These are phyloP conservation scores for Boletus pseudo-olivaceus DNA, from an alignment of 768 basidiomycete genomes.

Conservation along the genomic window DNA sequence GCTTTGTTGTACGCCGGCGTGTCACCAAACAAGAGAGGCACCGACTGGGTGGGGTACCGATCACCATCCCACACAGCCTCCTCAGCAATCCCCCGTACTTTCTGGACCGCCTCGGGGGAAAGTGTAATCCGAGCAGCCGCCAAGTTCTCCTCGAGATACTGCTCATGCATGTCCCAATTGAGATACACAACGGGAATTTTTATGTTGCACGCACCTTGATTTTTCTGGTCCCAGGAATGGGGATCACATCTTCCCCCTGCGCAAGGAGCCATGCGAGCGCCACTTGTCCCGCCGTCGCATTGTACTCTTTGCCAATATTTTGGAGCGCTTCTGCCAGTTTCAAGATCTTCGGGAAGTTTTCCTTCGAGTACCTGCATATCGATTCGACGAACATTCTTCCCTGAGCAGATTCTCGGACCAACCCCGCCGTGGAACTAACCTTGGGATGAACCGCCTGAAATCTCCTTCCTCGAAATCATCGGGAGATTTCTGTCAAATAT, in stretches of 20 bases:
- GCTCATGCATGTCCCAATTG: not conserved
- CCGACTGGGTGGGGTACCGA: constrained; percentile 17
- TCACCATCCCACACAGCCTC: constrained; percentile 27
- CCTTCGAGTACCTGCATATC: constrained; percentile 29
- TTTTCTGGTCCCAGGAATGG: constrained; percentile 39
- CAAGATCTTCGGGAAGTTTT: constrained; percentile 46
- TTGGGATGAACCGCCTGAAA: constrained; percentile 22
- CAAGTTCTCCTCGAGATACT: constrained; percentile 47
- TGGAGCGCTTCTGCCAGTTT: constrained; percentile 34
- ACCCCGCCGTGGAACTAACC: constrained; percentile 22
- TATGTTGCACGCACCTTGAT: constrained; percentile 23
- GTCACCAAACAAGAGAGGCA: constrained; percentile 15
- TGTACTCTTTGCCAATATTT: constrained; percentile 32
- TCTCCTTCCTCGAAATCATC: constrained; percentile 32
- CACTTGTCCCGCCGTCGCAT: constrained; percentile 38
- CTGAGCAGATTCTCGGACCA: not conserved
- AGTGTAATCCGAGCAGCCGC: constrained; percentile 34
- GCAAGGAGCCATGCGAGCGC: constrained; percentile 40
- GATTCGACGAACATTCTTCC: not conserved
- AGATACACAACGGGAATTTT: not conserved
- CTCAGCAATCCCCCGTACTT: constrained; percentile 36
- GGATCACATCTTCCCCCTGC: constrained; percentile 37
- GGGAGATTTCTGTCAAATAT: constrained; percentile 26
- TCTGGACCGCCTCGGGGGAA: constrained; percentile 34
- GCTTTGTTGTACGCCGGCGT: constrained; percentile 12